Percentiles rank a stretch among this genome's conserved stretches.
Conservation (phyloP, 352 stramenopile genomes). For the Pythium grandisporangium region DNA sequence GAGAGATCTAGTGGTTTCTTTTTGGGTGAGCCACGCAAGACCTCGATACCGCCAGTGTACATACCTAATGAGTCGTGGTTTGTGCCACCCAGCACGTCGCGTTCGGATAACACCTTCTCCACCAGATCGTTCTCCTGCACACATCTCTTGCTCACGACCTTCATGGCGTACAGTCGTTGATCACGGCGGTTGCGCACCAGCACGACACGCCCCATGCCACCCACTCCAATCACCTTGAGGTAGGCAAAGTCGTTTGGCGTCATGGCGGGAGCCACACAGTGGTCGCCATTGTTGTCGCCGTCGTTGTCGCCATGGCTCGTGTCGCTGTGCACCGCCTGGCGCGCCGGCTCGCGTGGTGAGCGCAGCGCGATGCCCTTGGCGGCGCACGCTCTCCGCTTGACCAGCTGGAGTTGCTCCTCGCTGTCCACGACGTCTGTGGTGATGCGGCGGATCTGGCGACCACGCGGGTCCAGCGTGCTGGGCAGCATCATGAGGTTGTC, state of each 20-base stretch:
- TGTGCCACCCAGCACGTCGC: slow-evolving; percentile 66
- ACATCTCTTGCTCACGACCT: slow-evolving; percentile 48
- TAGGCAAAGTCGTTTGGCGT: slow-evolving; percentile 70
- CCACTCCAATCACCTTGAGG: slow-evolving; percentile 85
- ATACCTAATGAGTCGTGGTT: slow-evolving; percentile 51
- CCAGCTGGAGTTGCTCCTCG: slow-evolving; percentile 43
- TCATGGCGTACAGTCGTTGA: slow-evolving; percentile 69
- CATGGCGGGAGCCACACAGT: slow-evolving; percentile 5
- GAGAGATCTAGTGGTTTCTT: no score
- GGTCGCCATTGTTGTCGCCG: background rate
- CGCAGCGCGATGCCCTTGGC: slow-evolving; percentile 84
- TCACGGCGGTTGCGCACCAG: slow-evolving; percentile 53
- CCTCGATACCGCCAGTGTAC: no score
- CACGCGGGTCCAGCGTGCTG: slow-evolving; percentile 37
- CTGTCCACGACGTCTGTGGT: slow-evolving; percentile 34
- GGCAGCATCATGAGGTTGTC: slow-evolving; percentile 42
- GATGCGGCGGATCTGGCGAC: slow-evolving; percentile 40
- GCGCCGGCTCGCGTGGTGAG: no score
- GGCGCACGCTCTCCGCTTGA: slow-evolving; percentile 34
- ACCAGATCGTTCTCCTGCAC: slow-evolving; percentile 43
- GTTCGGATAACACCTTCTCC: slow-evolving; percentile 57
- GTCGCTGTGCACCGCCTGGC: background rate
- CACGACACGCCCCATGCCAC: slow-evolving; percentile 79
- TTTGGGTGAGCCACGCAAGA: no score
- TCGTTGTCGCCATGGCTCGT: background rate